Percentiles rank a stretch among this genome's conserved stretches.
Conservation (phyloP, 495 filamentous ascomycete species). For the Baudoinia panamericana region DNA sequence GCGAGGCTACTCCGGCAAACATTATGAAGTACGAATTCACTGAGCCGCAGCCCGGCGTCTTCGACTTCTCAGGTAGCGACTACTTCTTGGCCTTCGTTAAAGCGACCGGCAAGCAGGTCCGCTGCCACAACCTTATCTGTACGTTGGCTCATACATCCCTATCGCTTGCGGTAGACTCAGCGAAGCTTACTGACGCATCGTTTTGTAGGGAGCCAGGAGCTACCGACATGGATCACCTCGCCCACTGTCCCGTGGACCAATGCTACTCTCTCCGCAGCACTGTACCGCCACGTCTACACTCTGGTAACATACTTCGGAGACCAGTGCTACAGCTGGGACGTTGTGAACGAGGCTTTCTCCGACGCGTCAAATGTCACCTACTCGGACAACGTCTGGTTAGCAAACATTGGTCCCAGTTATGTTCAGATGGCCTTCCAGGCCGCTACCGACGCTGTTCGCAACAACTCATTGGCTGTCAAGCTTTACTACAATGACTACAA, state of each 20-base stretch:
- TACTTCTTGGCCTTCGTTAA: slow-evolving; percentile 21
- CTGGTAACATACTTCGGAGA: slow-evolving; percentile 23
- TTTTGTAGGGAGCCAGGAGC: slow-evolving; percentile 25
- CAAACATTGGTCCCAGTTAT: slow-evolving; percentile 25
- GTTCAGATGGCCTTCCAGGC: slow-evolving; percentile 26
- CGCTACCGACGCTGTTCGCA: slow-evolving; percentile 32
- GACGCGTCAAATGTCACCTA: slow-evolving; percentile 25
- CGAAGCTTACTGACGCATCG: no score
- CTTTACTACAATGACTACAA: no score
- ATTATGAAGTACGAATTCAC: slow-evolving; percentile 38
- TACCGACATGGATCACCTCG: slow-evolving; percentile 26
- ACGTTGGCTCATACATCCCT: no score
- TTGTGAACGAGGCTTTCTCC: slow-evolving; percentile 30
- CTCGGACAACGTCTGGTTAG: slow-evolving; percentile 20
- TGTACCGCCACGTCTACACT: slow-evolving; percentile 27
- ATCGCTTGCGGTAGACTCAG: no score
- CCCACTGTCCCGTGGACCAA: slow-evolving; percentile 19
- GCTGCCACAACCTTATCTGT: slow-evolving; percentile 32
- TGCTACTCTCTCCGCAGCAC: slow-evolving; percentile 19
- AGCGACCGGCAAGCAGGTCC: slow-evolving; percentile 19
- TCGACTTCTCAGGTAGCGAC: slow-evolving; percentile 26
- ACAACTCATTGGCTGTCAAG: slow-evolving; percentile 26
- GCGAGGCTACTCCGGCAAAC: slow-evolving; percentile 41
- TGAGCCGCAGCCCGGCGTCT: slow-evolving; percentile 30
- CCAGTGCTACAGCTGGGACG: slow-evolving; percentile 30